phyloP scores from a whole-genome alignment of 768 basidiomycete genomes.

The Crucibulum laeve region DNA sequence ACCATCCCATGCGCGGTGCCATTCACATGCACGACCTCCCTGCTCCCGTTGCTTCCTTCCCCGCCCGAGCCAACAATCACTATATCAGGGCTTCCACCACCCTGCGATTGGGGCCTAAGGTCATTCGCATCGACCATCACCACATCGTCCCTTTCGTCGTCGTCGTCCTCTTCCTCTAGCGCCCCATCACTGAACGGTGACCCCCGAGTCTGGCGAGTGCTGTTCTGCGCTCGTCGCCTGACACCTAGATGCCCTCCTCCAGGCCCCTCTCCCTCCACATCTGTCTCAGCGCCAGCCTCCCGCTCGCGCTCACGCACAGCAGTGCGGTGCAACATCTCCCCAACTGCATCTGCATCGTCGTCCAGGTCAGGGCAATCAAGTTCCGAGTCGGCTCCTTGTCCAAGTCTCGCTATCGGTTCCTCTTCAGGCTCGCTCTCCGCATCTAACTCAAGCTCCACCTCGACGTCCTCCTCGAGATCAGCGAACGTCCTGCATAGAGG shows the following conservation, averaged over 20 bases:
- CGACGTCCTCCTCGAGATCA: conserved; percentile 94
- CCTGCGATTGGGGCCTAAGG: no score
- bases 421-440: conserved; percentile 19
- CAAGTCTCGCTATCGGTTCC: conserved; percentile 13
- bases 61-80: no score
- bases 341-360: neutral
- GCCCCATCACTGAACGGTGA: conserved; percentile 3
- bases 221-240: neutral
- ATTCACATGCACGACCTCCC: neutral
- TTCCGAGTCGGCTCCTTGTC: conserved; percentile 7
- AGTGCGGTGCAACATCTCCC: neutral
- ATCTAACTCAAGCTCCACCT: conserved; percentile 38
- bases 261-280: neutral
- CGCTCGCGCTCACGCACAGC: neutral
- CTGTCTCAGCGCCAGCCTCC: neutral
- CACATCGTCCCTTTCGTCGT: conserved; percentile 1
- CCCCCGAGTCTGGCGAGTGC: conserved; percentile 3
- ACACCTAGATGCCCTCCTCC: neutral
- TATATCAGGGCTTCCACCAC: no score
- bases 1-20: conserved; percentile 7
- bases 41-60: no score
- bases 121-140: neutral
- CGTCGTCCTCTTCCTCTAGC: neutral
- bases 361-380: conserved; percentile 2
- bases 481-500: conserved; percentile 94